Evolutionary conservation across 2,329 filamentous ascomycete genomes (phyloP).

Genomic region (Raffaelea ambrosiae): DNA sequence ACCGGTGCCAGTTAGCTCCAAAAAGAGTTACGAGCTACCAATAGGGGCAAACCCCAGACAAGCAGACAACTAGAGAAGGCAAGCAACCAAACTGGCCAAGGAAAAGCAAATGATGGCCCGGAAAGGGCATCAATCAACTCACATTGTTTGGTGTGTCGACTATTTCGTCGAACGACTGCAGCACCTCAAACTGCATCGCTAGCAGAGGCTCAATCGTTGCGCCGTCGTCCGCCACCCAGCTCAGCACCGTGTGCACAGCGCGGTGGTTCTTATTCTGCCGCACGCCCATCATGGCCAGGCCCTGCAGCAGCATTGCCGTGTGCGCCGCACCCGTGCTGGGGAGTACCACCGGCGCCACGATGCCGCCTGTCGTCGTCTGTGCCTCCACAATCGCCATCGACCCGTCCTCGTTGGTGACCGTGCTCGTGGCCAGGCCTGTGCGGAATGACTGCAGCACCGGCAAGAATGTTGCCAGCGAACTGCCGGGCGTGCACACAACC

Average conservation of each 20-base stretch:
- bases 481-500: constrained; percentile 66
- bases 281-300: constrained; percentile 70
- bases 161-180: constrained; percentile 77
- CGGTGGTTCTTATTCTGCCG: constrained; percentile 75
- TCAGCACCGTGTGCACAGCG: constrained; percentile 63
- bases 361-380: constrained; percentile 50
- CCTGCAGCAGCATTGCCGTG: constrained; percentile 57
- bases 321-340: constrained; percentile 60
- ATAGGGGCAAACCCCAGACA: too few species aligned
- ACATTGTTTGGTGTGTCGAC: constrained; percentile 52
- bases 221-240: constrained; percentile 65
- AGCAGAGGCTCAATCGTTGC: constrained; percentile 59
- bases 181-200: constrained; percentile 70
- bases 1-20: too few species aligned
- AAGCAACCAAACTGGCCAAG: too few species aligned
- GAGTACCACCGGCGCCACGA: constrained; percentile 74
- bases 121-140: too few species aligned
- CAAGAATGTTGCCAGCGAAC: constrained; percentile 59
- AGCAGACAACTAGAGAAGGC: too few species aligned
- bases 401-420: constrained; percentile 24
- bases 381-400: constrained; percentile 13
- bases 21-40: too few species aligned
- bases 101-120: too few species aligned
- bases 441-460: constrained; percentile 51
- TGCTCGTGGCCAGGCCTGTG: not conserved